A percentile compares a stretch with the other conserved stretches of the same genome.
Conservation (phyloP, 2,329 filamentous ascomycete genomes). For the Colletotrichum tanaceti region DNA sequence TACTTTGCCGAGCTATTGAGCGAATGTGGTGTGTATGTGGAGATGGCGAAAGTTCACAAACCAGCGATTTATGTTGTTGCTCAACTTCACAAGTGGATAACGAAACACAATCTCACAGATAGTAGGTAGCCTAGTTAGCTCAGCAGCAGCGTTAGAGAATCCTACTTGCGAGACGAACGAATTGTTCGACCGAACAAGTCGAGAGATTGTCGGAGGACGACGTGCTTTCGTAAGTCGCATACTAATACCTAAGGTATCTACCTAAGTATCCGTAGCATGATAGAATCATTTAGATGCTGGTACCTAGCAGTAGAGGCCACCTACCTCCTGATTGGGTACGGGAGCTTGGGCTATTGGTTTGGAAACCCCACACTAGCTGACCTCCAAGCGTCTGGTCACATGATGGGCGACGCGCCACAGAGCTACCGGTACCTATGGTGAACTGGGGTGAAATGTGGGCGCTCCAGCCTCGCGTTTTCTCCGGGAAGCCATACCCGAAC, state of each 20-base stretch:
- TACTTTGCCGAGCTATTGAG: background rate
- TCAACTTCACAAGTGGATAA: no score
- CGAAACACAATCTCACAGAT: no score
- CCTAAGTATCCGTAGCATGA: no score
- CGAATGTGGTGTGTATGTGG: background rate
- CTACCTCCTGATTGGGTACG: slow-evolving; percentile 4
- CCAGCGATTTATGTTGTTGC: background rate
- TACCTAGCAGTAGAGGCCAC: background rate
- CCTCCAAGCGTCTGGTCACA: slow-evolving; percentile 3
- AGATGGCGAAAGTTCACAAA: background rate
- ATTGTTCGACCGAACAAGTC: no score
- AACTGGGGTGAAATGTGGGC: no score
- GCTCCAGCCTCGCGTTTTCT: slow-evolving; percentile 5
- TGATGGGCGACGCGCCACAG: background rate
- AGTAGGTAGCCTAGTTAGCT: no score
- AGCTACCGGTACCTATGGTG: background rate
- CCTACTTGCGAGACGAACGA: no score
- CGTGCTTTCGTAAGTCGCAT: no score
- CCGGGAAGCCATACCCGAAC: background rate
- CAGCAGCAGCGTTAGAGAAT: no score
- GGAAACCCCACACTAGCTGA: slow-evolving; percentile 30
- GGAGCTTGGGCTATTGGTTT: slow-evolving; percentile 37
- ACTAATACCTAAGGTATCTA: no score
- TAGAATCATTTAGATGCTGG: no score
- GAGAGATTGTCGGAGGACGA: no score